Percentiles rank a stretch among this genome's conserved stretches.
Evolutionary conservation across 441 rosid species (phyloP).

Genomic region (Eruca vesicaria): DNA sequence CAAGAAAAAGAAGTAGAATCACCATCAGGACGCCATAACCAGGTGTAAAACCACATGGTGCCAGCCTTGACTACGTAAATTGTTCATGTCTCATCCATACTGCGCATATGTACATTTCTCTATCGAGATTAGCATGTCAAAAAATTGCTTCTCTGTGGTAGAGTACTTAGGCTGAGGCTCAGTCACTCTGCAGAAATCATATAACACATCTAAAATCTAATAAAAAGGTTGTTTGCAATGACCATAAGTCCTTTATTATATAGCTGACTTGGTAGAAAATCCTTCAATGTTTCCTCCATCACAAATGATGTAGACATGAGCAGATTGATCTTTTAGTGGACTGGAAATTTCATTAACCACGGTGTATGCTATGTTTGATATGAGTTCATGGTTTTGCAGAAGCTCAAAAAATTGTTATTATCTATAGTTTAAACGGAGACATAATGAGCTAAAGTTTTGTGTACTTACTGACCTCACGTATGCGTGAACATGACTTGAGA

Average conservation of each 20-base stretch:
- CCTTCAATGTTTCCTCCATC: slow-evolving; percentile 91
- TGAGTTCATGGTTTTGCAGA: slow-evolving; percentile 53
- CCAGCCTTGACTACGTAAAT: slow-evolving; percentile 75
- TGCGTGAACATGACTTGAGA: not conserved
- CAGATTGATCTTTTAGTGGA: slow-evolving; percentile 61
- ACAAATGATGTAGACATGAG: slow-evolving; percentile 79
- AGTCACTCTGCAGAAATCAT: slow-evolving; percentile 54
- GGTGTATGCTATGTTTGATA: slow-evolving; percentile 65
- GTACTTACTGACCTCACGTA: not conserved
- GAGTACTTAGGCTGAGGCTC: slow-evolving; percentile 83
- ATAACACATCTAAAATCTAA: not conserved
- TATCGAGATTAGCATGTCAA: slow-evolving; percentile 73
- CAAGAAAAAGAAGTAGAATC: slow-evolving; percentile 40
- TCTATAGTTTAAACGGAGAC: not conserved
- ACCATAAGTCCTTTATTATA: not conserved
- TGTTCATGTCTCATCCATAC: slow-evolving; percentile 78
- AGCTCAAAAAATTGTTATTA: not conserved
- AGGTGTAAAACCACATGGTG: slow-evolving; percentile 70
- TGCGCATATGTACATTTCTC: slow-evolving; percentile 74
- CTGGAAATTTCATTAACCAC: slow-evolving; percentile 50
- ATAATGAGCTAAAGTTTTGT: not conserved
- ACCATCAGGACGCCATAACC: slow-evolving; percentile 56
- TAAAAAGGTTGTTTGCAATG: not conserved
- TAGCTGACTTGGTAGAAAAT: slow-evolving; percentile 63
- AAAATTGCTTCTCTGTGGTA: slow-evolving; percentile 79